These are phyloP conservation scores for Aspergillus felis DNA, from an alignment of 2,329 filamentous ascomycete species.

Conservation along the genomic window DNA sequence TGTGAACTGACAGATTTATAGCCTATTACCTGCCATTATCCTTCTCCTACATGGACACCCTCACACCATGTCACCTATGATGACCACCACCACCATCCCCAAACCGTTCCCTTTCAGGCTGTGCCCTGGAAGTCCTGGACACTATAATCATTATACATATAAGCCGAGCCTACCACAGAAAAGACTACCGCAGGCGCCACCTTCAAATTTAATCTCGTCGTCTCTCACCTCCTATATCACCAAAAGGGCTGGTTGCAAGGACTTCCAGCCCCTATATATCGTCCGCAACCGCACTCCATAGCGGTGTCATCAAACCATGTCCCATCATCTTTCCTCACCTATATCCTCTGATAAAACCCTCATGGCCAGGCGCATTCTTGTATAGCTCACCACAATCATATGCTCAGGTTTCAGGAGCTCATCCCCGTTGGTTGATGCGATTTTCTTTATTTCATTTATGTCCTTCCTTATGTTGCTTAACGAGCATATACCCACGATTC, in stretches of 20 bases:
- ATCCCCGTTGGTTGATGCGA: neutral
- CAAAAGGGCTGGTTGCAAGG: neutral
- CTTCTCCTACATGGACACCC: constrained; percentile 38
- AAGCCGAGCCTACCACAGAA: no score
- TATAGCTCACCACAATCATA: neutral
- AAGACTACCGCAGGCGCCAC: no score
- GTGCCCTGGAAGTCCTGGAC: constrained; percentile 34
- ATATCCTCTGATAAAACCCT: neutral
- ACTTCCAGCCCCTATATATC: no score
- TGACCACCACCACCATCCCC: constrained; percentile 33
- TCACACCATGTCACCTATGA: constrained; percentile 36
- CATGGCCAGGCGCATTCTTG: neutral
- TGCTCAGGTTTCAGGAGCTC: neutral
- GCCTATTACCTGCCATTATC: constrained; percentile 37
- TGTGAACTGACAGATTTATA: constrained; percentile 17
- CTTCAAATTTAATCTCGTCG: neutral
- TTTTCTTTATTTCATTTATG: neutral
- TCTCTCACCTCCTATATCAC: neutral
- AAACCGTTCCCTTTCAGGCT: constrained; percentile 28
- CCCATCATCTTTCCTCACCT: neutral
- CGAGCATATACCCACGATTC: neutral
- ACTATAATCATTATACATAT: constrained; percentile 15
- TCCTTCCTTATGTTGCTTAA: neutral
- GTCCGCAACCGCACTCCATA: no score
- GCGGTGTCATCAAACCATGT: no score